Percentiles rank a stretch among this genome's conserved stretches.
Conservation (phyloP, 257 asterid species). For the Solanum chiquidenum region DNA sequence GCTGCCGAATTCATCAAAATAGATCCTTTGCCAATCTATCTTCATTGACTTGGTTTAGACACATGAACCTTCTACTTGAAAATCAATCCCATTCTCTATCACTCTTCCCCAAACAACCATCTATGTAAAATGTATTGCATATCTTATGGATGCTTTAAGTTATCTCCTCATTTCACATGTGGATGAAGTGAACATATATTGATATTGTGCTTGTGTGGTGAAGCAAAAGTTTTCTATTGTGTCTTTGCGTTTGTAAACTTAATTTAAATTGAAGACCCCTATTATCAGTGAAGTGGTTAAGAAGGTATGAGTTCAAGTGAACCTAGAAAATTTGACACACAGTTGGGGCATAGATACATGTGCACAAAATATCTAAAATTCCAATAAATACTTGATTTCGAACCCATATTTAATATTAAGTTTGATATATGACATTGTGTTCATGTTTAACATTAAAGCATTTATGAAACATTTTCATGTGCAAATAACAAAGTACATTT, state of each 20-base stretch:
- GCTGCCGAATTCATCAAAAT: conserved; percentile 1
- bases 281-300: too few relatives aligned
- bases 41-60: background rate
- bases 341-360: background rate
- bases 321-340: too few relatives aligned
- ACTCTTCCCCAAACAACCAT: background rate
- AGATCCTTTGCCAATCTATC: background rate
- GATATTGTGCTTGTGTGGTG: background rate
- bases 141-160: background rate
- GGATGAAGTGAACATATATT: background rate
- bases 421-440: too few relatives aligned
- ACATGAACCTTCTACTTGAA: background rate
- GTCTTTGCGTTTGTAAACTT: background rate
- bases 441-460: too few relatives aligned
- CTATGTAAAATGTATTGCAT: background rate
- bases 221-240: too few relatives aligned
- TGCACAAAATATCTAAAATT: too few relatives aligned
- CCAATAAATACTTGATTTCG: too few relatives aligned
- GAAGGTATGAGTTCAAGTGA: too few relatives aligned
- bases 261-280: too few relatives aligned
- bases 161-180: background rate
- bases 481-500: too few relatives aligned
- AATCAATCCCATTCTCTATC: background rate
- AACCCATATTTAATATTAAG: background rate
- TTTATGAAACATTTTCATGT: too few relatives aligned